Percentiles rank a stretch among this genome's conserved stretches.
These are phyloP conservation scores for Nadsonia commutata DNA, from an alignment of 1,139 yeast species.

Conservation along the genomic window DNA sequence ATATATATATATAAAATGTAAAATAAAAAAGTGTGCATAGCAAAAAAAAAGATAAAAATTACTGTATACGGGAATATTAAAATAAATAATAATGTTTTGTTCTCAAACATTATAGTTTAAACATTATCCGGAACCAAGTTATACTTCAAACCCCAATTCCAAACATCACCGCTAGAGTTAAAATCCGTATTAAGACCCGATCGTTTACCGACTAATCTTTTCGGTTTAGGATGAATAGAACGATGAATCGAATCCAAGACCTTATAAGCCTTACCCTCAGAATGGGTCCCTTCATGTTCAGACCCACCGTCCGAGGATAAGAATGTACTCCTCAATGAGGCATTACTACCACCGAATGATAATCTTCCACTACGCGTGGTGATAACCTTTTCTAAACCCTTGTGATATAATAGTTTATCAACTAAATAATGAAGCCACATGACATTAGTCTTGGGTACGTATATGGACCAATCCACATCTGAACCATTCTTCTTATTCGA, in stretches of 20 bases:
- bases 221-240: conserved; percentile 24
- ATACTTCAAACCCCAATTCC: conserved; percentile 18
- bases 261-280: conserved; percentile 16
- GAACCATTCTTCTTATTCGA: conserved; percentile 1
- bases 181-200: conserved; percentile 14
- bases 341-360: conserved; percentile 12
- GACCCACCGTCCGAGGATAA: conserved; percentile 9
- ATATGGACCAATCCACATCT: conserved; percentile 28
- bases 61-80: no score
- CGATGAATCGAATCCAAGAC: conserved; percentile 18
- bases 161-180: conserved; percentile 16
- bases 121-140: conserved; percentile 11
- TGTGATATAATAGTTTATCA: conserved; percentile 28
- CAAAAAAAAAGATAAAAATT: no score
- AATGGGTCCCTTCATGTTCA: conserved; percentile 6
- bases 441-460: conserved; percentile 31
- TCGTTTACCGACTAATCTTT: conserved; percentile 13
- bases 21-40: no score
- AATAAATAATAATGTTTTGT: no score
- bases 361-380: conserved; percentile 16
- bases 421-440: conserved; percentile 36
- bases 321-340: conserved; percentile 13
- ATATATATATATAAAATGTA: no score
- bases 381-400: conserved; percentile 18
- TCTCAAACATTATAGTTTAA: no score